Base-by-base conservation (phyloP, 1,139 yeast genomes). In the Suhomyces anneliseae region DNA sequence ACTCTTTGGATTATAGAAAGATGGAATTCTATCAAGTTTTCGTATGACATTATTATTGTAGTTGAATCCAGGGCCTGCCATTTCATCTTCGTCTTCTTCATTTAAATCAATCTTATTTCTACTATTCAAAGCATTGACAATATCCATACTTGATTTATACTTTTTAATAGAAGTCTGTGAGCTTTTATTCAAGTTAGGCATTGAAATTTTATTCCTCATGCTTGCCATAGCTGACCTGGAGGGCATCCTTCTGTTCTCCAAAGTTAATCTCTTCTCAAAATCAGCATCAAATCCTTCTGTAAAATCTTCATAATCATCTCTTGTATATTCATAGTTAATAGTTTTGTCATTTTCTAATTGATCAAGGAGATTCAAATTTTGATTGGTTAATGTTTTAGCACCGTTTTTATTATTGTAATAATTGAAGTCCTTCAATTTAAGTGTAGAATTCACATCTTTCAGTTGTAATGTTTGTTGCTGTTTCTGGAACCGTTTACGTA, bases 1-100 rank as follows among this genome's bases (percentile, higher is more conserved):
- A 3, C 27, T 31, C 27, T 44, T 48, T 36, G 52, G 55, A 37
- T 59, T 60, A 52, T 72, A 71, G 52, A 74, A 74, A 1, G 78
- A 73, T 0, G 79, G 79, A 39, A 74, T 74, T 34, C 79, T 57
- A 49, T 73, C 76, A 38, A 74, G 57, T 51, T 71, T 73, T 38
- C 66, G 55, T 39, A 71, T 70, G 15, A 74, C 64, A 42, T 63
- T 62, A 51, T 69, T 68, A 45, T 67, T 66, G 51, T 62, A 60
- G 46, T 70, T 69, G 55, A 68, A 69, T 11, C 59, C 58, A 0
- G 69, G 68, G 10, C 42, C 47, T 8, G 27, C 29, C 26, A 32
- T 33, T 10, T 42, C 44, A 35, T 55, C 59, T 31, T 51, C 53
- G 2, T 48, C 46, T 9, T 42, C 51, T 29, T 46, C 54, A 9